Evolutionary conservation across 805 yeast genomes (phyloP).

Genomic region (Lachancea dasiensis): DNA sequence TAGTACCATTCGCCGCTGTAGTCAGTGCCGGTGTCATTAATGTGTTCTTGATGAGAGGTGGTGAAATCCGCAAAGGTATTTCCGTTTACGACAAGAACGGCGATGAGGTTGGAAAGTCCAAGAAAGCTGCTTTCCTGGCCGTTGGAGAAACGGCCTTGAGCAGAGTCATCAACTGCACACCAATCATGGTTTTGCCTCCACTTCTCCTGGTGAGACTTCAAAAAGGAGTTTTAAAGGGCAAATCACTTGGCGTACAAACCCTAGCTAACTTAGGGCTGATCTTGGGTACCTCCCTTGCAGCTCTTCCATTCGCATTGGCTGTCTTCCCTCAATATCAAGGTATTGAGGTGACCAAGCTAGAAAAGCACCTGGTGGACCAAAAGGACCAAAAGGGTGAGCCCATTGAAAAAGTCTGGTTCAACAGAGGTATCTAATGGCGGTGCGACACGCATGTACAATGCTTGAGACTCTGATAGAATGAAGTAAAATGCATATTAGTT

Average conservation of each 20-base stretch:
- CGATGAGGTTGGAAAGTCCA: constrained; percentile 65
- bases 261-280: constrained; percentile 80
- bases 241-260: constrained; percentile 58
- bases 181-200: constrained; percentile 96
- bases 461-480: background rate
- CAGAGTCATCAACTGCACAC: constrained; percentile 93
- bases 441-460: background rate
- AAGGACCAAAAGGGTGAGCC: constrained; percentile 56
- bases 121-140: constrained; percentile 83
- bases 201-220: constrained; percentile 74
- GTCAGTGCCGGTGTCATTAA: constrained; percentile 95
- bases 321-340: constrained; percentile 87
- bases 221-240: constrained; percentile 59
- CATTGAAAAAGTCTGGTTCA: constrained; percentile 66
- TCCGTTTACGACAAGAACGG: constrained; percentile 62
- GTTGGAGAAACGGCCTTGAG: constrained; percentile 97
- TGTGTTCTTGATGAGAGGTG: constrained; percentile 94
- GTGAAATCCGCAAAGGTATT: constrained; percentile 84
- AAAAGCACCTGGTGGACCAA: constrained; percentile 53
- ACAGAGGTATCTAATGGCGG: constrained; percentile 75
- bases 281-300: constrained; percentile 77
- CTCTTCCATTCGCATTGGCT: constrained; percentile 90
- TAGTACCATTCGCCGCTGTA: constrained; percentile 98
- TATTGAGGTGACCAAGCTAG: constrained; percentile 55
- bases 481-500: background rate